Evolutionary conservation across 2,329 filamentous ascomycete species (phyloP).

Genomic region (Paecilomyces sp.): DNA sequence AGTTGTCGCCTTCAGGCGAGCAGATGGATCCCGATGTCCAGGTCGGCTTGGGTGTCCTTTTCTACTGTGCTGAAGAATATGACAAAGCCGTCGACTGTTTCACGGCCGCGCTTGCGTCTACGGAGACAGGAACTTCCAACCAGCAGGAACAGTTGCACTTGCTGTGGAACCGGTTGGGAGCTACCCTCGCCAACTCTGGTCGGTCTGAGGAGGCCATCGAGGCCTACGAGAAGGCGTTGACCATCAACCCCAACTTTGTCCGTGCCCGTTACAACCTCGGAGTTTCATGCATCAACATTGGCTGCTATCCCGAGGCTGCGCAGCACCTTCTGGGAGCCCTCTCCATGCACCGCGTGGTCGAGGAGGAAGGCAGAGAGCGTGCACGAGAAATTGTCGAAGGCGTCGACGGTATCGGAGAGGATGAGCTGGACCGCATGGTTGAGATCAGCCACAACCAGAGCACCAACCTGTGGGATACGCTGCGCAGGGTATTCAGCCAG

Average conservation of each 20-base stretch:
- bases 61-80: conserved; percentile 97
- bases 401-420: conserved; percentile 54
- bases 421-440: conserved; percentile 76
- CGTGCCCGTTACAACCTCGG: conserved; percentile 94
- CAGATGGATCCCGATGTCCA: conserved; percentile 99
- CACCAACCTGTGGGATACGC: conserved; percentile 92
- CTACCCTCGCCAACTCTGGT: conserved; percentile 90
- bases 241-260: conserved; percentile 90
- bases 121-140: conserved; percentile 77
- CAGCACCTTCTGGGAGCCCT: conserved; percentile 86
- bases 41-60: conserved; percentile 90
- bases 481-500: conserved; percentile 89
- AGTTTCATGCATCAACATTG: conserved; percentile 95
- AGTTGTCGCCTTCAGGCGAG: conserved; percentile 82
- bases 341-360: conserved; percentile 91
- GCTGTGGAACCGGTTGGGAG: conserved; percentile 94
- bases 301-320: conserved; percentile 87
- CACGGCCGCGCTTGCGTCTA: conserved; percentile 77
- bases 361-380: conserved; percentile 74
- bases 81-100: conserved; percentile 99
- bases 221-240: conserved; percentile 88
- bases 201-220: conserved; percentile 93
- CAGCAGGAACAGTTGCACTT: conserved; percentile 81
- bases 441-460: conserved; percentile 77
- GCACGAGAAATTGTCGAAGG: conserved; percentile 72